Conservation (phyloP, 2,329 filamentous ascomycete species). For the Aurifilum marmelostoma region DNA sequence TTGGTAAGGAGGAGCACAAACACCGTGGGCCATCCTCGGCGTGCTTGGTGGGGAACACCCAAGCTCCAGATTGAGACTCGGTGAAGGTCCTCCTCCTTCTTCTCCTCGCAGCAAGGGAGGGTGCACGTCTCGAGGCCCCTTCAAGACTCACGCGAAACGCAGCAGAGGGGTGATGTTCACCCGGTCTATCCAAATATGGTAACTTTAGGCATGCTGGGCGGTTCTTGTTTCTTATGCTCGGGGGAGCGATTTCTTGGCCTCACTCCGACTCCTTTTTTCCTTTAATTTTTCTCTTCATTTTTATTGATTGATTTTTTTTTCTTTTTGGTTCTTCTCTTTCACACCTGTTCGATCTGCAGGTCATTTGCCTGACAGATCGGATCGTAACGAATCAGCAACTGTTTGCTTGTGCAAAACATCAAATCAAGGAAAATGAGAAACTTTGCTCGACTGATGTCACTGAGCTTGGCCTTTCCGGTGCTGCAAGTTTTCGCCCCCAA, state of each 20-base stretch:
- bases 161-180: neutral
- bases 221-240: neutral
- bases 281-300: no score
- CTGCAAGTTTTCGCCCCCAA: neutral
- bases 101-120: neutral
- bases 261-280: no score
- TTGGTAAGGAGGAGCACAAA: neutral
- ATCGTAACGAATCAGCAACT: neutral
- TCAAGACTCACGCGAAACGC: slow-evolving; percentile 6
- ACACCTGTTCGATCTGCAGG: neutral
- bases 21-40: slow-evolving; percentile 1
- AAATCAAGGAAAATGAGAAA: neutral
- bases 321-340: no score
- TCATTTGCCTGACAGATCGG: neutral
- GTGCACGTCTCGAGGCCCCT: neutral
- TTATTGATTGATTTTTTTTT: no score
- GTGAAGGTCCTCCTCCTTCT: neutral
- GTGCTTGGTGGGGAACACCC: neutral
- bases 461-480: no score
- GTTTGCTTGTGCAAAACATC: neutral
- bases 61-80: neutral
- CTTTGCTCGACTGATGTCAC: neutral
- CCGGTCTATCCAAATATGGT: neutral
- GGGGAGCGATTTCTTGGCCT: neutral
- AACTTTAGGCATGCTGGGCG: neutral